A percentile compares a stretch with the other conserved stretches of the same genome.
Evolutionary conservation across 2,329 filamentous ascomycete genomes (phyloP).

Genomic region (Colletotrichum acutatum): DNA sequence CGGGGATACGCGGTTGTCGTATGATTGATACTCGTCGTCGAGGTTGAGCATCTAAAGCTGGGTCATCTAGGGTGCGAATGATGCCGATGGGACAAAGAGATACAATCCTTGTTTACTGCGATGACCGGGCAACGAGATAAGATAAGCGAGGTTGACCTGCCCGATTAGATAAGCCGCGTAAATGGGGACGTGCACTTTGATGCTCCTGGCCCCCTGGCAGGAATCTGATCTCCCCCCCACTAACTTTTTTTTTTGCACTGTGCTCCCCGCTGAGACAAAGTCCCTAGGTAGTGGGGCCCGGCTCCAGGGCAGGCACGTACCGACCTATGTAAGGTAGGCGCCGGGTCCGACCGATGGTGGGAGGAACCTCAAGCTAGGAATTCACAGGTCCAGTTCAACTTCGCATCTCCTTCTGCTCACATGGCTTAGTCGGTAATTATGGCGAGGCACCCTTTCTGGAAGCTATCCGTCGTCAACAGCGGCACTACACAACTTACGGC

Average conservation of each 20-base stretch:
- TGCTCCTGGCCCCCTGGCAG: neutral
- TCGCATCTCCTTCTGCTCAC: constrained; percentile 3
- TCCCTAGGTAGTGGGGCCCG: constrained; percentile 20
- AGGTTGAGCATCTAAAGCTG: constrained; percentile 1
- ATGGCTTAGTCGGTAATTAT: neutral
- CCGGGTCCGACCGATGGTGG: constrained; percentile 10
- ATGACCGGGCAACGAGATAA: constrained; percentile 33
- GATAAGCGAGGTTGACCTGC: neutral
- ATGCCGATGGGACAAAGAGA: neutral
- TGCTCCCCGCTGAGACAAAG: constrained; percentile 20
- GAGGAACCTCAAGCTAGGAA: neutral
- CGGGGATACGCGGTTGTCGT: constrained; percentile 1
- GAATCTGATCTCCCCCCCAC: constrained; percentile 15
- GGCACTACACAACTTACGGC: neutral
- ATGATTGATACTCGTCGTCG: neutral
- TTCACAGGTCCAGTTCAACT: constrained; percentile 9
- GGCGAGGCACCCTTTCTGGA: neutral
- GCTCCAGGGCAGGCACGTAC: neutral
- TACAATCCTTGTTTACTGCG: constrained; percentile 31
- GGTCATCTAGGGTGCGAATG: neutral
- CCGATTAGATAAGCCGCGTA: neutral
- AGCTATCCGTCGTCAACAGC: neutral
- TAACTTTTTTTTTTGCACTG: constrained; percentile 18
- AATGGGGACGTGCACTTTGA: constrained; percentile 1
- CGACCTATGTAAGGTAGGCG: neutral